Base-by-base conservation (phyloP, 2,329 filamentous ascomycete genomes). In the Tetracladium maxilliforme region DNA sequence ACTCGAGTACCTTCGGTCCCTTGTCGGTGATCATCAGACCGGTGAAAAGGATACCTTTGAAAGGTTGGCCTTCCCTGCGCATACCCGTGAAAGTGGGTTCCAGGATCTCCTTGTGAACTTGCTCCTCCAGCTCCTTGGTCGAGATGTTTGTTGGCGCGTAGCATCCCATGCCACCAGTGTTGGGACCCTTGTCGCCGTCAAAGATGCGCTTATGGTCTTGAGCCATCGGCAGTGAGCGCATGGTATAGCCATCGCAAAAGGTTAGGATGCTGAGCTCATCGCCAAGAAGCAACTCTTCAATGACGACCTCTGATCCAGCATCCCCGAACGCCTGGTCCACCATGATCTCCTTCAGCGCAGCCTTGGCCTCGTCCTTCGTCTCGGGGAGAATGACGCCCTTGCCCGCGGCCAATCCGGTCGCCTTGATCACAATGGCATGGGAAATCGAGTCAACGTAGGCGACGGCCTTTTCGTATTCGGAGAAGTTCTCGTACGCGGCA, bases 161-260 rank as follows among this genome's bases (percentile, higher is more conserved):
- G 46, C 84, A 93, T 25, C 90, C 90, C 90, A 95, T 95, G 20
- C 90, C 90, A 31, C 87, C 90, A 3, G 90, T 95, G 55, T 95
- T 95, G 19, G 84, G 81, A 2, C 90, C 90, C 24, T 70, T 64
- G 45, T 95, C 87, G 27, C 80, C 82, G 42, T 98, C 90, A 26
- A 79, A 80, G 35, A 92, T 84, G 33, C 84, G 71, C 65, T 98
- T 95, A 61, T 98, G 90, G 49, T 95, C 90, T 51, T 98, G 90
- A 3, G 87, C 87, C 2, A 90, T 77, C 5, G 87, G 87, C 7
- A 95, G 61, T 7, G 78, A 83, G 44, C 70, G 68, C 46, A 92
- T 79, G 2, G 76, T 77, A 45, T 79, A 77, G 25, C 90, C 90
- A 45, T 98, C 90, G 43, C 75, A 82, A 54, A 98, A 93, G 16